Percentiles rank a stretch among this genome's conserved stretches.
Evolutionary conservation across 805 yeast species (phyloP).

Genomic region (Teunomyces funiuensis): DNA sequence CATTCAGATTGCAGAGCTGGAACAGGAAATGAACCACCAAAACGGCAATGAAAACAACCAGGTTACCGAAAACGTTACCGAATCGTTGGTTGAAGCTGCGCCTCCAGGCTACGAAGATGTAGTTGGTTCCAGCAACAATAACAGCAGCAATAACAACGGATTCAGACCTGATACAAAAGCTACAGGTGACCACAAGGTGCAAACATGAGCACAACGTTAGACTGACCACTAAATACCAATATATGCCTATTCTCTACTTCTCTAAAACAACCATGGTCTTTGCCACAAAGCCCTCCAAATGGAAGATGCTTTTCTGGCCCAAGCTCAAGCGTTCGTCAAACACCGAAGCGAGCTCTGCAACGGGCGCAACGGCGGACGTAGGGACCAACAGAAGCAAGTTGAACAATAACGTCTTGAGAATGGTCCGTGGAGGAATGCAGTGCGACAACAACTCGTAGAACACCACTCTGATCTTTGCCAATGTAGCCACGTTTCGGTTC

Average conservation of each 20-base stretch:
- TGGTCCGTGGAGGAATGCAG: slow-evolving; percentile 86
- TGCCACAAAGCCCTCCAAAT: slow-evolving; percentile 91
- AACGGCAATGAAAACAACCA: no score
- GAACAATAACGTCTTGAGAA: slow-evolving; percentile 59
- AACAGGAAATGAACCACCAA: background rate
- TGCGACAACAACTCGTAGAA: slow-evolving; percentile 86
- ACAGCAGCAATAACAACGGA: no score
- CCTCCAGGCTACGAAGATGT: slow-evolving; percentile 30
- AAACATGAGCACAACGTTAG: slow-evolving; percentile 16
- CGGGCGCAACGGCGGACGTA: slow-evolving; percentile 33
- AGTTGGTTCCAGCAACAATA: slow-evolving; percentile 12
- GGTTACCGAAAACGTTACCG: background rate
- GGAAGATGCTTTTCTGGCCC: slow-evolving; percentile 89
- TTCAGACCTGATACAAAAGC: slow-evolving; percentile 14
- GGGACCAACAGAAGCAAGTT: slow-evolving; percentile 35
- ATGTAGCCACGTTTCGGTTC: slow-evolving; percentile 62
- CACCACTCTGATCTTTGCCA: slow-evolving; percentile 61
- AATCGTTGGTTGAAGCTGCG: slow-evolving; percentile 3
- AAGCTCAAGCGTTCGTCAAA: slow-evolving; percentile 84
- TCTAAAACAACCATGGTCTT: slow-evolving; percentile 79
- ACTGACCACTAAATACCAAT: no score
- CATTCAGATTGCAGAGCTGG: background rate
- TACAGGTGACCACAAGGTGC: slow-evolving; percentile 34
- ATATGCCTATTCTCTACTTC: slow-evolving; percentile 10
- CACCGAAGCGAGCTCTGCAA: slow-evolving; percentile 60